Percentiles rank a stretch among this genome's conserved stretches.
Evolutionary conservation across 1,284 basidiomycete genomes (phyloP).

Genomic region (Kwoniella shivajii): DNA sequence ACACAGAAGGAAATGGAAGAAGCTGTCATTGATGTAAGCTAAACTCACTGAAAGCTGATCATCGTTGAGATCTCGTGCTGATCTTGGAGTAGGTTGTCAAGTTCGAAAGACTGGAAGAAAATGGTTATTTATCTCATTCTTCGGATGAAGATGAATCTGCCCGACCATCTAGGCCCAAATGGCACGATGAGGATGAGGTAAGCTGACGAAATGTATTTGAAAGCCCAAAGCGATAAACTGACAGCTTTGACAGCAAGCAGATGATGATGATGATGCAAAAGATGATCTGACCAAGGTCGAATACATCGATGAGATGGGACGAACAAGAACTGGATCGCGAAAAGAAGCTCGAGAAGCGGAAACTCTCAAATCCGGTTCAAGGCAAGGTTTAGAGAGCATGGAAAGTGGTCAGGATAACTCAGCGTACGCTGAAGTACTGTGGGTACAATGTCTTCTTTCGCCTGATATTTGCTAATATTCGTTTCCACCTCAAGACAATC

Average conservation of each 20-base stretch:
- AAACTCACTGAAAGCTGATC: neutral
- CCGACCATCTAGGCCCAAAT: slow-evolving; percentile 10
- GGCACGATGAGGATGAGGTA: slow-evolving; percentile 17
- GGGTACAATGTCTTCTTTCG: slow-evolving; percentile 19
- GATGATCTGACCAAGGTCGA: slow-evolving; percentile 32
- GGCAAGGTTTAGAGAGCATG: slow-evolving; percentile 2
- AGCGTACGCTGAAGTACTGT: slow-evolving; percentile 51
- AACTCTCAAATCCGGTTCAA: slow-evolving; percentile 6
- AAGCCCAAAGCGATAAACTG: neutral
- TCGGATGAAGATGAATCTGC: slow-evolving; percentile 45
- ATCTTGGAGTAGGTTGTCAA: neutral
- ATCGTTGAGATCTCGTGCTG: neutral
- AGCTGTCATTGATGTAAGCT: slow-evolving; percentile 78
- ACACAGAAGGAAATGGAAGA: slow-evolving; percentile 73
- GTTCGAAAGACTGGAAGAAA: slow-evolving; percentile 59
- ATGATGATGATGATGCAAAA: too few relatives aligned
- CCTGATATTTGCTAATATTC: neutral
- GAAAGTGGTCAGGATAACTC: slow-evolving; percentile 22
- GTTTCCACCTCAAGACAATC: slow-evolving; percentile 59
- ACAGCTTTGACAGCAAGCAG: neutral
- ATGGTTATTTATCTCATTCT: slow-evolving; percentile 49
- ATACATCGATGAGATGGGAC: slow-evolving; percentile 53
- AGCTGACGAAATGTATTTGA: neutral
- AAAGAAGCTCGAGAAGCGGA: slow-evolving; percentile 48
- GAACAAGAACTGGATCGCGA: slow-evolving; percentile 48